phyloP scores from a whole-genome alignment of 345 rosid species.

The Acer saccharum region DNA sequence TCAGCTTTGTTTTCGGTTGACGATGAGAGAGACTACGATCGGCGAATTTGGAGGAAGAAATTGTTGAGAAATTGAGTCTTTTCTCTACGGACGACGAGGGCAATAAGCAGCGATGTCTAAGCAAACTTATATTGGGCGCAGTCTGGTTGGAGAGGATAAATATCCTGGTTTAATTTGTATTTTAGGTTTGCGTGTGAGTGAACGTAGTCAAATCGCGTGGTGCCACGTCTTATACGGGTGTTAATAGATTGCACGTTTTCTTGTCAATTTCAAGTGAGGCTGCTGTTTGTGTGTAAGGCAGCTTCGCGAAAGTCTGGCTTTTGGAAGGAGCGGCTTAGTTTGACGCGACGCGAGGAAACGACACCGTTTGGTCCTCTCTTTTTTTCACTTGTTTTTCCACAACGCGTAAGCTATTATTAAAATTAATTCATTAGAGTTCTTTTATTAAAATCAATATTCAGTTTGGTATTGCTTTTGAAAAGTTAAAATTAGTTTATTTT shows the following conservation, averaged over 20 bases:
- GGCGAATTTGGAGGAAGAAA: conserved; percentile 11
- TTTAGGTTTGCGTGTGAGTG: conserved; percentile 12
- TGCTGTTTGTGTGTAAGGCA: not conserved
- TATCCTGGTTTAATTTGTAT: not conserved
- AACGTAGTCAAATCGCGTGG: not conserved
- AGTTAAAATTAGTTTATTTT: too few relatives aligned
- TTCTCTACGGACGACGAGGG: conserved; percentile 20
- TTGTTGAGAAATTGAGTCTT: not conserved
- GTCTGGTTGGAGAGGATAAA: not conserved
- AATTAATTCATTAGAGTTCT: too few relatives aligned
- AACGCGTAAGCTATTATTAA: too few relatives aligned
- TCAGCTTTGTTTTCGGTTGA: not conserved
- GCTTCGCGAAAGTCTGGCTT: conserved; percentile 15
- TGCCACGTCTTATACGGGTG: conserved; percentile 16
- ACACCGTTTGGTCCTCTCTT: not conserved
- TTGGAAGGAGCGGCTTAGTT: not conserved
- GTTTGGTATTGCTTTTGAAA: too few relatives aligned
- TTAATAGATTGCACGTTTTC: not conserved
- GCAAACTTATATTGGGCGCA: conserved; percentile 20
- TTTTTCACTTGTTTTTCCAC: too few relatives aligned
- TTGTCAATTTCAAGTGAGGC: not conserved
- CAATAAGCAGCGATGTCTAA: not conserved
- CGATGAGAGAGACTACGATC: conserved; percentile 1
- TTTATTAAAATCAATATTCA: too few relatives aligned
- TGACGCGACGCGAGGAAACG: not conserved